Conservation (phyloP, 768 basidiomycete species). For the Trametes punicea region DNA sequence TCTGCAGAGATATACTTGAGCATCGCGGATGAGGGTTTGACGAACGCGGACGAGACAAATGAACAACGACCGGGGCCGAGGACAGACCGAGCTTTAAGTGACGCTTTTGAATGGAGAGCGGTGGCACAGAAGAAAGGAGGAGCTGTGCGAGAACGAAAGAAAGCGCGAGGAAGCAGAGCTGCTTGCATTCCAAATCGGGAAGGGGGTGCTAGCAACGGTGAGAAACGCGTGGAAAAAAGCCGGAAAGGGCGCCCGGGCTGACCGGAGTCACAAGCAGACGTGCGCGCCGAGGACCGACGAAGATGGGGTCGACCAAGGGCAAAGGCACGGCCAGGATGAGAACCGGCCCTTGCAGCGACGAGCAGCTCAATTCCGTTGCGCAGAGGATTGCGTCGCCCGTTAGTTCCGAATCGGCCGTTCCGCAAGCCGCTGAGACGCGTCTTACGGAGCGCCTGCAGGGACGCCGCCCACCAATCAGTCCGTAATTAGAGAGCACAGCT, state of each 20-base stretch:
- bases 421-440: too few species aligned
- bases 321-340: background rate
- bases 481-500: background rate
- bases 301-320: background rate
- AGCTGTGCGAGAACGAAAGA: background rate
- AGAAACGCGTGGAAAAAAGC: conserved; percentile 3
- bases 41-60: background rate
- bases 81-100: background rate
- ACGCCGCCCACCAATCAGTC: background rate
- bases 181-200: conserved; percentile 14
- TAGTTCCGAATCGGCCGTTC: too few species aligned
- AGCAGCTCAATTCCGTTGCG: background rate
- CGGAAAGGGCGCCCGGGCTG: background rate
- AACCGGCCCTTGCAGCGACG: background rate
- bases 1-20: conserved; percentile 40
- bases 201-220: conserved; percentile 10
- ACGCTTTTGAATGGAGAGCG: background rate
- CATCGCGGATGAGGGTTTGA: conserved; percentile 20
- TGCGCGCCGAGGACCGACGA: background rate
- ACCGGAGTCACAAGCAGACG: background rate
- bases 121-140: background rate
- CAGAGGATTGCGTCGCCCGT: background rate
- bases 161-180: background rate
- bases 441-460: background rate
- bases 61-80: background rate